These are phyloP conservation scores for Glycyrrhiza uralensis DNA, from an alignment of 306 rosid genomes.

Conservation along the genomic window DNA sequence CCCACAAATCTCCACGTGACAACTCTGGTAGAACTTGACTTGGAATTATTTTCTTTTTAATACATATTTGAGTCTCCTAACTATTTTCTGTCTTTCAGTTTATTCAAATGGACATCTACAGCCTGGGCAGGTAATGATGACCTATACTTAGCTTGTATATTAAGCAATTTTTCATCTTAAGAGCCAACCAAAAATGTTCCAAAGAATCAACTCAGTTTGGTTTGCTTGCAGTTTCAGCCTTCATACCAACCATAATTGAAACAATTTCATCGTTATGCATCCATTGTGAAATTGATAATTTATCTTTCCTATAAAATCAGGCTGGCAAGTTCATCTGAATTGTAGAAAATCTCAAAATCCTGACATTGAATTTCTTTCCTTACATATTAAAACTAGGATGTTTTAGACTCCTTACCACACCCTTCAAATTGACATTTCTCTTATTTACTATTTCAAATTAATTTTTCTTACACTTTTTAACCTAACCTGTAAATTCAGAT, in stretches of 20 bases:
- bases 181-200: background rate
- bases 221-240: constrained; percentile 5
- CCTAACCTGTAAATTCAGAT: constrained; percentile 40
- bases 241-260: constrained; percentile 21
- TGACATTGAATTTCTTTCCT: constrained; percentile 12
- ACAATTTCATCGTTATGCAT: background rate
- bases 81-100: constrained; percentile 45
- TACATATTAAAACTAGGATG: background rate
- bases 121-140: constrained; percentile 53
- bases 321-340: constrained; percentile 12
- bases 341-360: background rate
- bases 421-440: background rate
- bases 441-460: background rate
- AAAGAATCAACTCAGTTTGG: background rate
- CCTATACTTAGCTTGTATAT: constrained; percentile 7
- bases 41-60: background rate
- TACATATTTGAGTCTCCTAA: constrained; percentile 31
- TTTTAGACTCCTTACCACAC: background rate
- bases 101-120: constrained; percentile 53
- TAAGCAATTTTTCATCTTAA: constrained; percentile 14
- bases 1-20: constrained; percentile 66
- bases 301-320: background rate
- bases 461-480: background rate
- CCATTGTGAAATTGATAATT: constrained; percentile 13
- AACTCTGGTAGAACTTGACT: constrained; percentile 45